Percentiles rank a stretch among this genome's conserved stretches.
Evolutionary conservation across 2,329 filamentous ascomycete species (phyloP).

Genomic region (Exophiala viscosa): DNA sequence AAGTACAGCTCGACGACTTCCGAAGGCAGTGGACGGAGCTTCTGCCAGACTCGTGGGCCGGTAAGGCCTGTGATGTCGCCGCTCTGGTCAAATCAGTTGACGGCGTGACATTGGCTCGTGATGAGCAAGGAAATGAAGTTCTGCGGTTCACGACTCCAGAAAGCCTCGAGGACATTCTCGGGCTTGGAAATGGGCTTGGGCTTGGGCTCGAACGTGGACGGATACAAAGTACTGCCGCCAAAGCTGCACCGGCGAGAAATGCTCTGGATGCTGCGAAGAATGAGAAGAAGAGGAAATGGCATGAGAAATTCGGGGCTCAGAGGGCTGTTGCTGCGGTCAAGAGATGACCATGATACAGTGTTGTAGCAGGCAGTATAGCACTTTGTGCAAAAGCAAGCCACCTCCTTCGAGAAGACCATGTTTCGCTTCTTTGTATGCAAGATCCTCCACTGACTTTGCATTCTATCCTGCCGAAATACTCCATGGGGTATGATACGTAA

Average conservation of each 20-base stretch:
- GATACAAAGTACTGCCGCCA: neutral
- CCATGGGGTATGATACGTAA: no score
- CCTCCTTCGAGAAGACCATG: neutral
- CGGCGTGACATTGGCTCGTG: conserved; percentile 1
- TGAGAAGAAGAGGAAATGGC: conserved; percentile 29
- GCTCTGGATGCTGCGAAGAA: neutral
- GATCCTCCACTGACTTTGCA: no score
- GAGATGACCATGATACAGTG: neutral
- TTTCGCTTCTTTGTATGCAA: no score
- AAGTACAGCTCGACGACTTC: conserved; percentile 11
- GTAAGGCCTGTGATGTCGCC: conserved; percentile 12
- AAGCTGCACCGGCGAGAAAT: neutral
- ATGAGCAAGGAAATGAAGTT: conserved; percentile 5
- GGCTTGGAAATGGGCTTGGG: neutral
- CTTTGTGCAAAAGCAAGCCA: neutral
- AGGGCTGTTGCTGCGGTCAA: conserved; percentile 5
- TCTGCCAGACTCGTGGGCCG: conserved; percentile 21
- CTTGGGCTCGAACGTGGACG: neutral
- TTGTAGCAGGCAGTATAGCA: neutral
- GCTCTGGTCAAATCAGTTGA: conserved; percentile 3
- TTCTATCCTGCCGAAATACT: no score
- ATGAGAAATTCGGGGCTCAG: conserved; percentile 30
- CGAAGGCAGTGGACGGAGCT: conserved; percentile 15
- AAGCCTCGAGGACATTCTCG: neutral
- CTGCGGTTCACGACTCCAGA: conserved; percentile 1